These are phyloP conservation scores for Bipolaris bicolor DNA, from an alignment of 2,329 filamentous ascomycete genomes.

Conservation along the genomic window DNA sequence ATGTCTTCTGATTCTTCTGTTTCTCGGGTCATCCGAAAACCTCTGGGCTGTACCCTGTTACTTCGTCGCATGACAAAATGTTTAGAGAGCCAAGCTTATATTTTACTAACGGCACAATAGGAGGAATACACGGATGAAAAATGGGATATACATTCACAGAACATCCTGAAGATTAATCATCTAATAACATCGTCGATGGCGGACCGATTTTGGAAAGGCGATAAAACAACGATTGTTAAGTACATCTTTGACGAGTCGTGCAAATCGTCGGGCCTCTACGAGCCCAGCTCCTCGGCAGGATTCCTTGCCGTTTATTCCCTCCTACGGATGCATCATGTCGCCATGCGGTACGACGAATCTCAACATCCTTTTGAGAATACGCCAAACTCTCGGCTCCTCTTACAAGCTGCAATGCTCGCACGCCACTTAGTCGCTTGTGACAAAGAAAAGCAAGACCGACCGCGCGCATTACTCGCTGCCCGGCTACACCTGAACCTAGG, in stretches of 20 bases:
- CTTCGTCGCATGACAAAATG: background rate
- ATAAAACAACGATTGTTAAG: background rate
- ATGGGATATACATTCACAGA: conserved; percentile 29
- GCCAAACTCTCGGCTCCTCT: conserved; percentile 25
- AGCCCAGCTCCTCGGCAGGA: conserved; percentile 23
- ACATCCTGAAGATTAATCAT: conserved; percentile 36
- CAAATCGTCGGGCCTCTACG: conserved; percentile 6
- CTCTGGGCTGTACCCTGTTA: background rate
- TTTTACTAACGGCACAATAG: background rate
- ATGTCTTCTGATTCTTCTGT: background rate
- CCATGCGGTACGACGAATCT: conserved; percentile 1
- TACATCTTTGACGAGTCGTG: background rate
- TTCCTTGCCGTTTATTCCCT: conserved; percentile 33
- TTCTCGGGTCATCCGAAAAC: background rate
- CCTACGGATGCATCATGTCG: conserved; percentile 27
- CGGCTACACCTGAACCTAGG: conserved; percentile 42
- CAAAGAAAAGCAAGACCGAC: conserved; percentile 34
- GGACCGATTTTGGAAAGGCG: background rate
- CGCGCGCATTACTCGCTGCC: conserved; percentile 40
- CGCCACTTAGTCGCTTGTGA: conserved; percentile 33
- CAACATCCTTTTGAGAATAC: conserved; percentile 6
- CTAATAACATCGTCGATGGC: conserved; percentile 26
- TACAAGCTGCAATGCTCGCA: conserved; percentile 40
- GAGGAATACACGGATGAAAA: background rate
- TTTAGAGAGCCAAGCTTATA: too few species aligned